Conservation (phyloP, 345 rosid genomes). For the Syzygium aromaticum region DNA sequence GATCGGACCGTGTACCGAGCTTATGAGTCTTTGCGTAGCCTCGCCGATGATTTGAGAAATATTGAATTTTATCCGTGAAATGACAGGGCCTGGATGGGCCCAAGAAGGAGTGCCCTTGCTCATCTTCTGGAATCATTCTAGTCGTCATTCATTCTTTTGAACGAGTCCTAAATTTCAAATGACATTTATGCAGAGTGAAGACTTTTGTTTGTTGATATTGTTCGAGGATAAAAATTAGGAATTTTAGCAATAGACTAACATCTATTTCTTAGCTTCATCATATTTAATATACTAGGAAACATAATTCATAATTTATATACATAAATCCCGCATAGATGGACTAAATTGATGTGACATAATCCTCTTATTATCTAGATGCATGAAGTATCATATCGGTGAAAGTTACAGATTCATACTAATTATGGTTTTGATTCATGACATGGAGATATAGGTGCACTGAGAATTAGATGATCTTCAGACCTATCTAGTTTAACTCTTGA, state of each 20-base stretch:
- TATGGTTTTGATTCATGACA: neutral
- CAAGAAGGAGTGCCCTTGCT: neutral
- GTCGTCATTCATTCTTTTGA: neutral
- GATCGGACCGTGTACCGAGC: neutral
- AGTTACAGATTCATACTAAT: neutral
- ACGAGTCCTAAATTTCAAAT: neutral
- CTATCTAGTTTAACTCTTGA: neutral
- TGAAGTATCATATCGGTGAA: neutral
- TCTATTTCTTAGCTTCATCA: neutral
- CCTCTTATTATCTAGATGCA: neutral
- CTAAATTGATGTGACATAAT: neutral
- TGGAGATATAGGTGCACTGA: neutral
- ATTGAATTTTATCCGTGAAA: neutral
- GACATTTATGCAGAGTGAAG: fast-evolving
- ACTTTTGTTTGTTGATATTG: neutral
- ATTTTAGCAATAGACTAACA: neutral
- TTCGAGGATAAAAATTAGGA: neutral
- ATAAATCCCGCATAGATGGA: neutral
- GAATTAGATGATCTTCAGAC: neutral
- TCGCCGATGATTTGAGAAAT: neutral
- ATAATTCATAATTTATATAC: neutral
- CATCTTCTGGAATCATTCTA: neutral
- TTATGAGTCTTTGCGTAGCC: neutral
- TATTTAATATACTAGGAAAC: neutral
- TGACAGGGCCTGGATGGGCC: neutral